These are phyloP conservation scores for Trichophyton mentagrophytes DNA, from an alignment of 2,329 filamentous ascomycete genomes.

Conservation along the genomic window DNA sequence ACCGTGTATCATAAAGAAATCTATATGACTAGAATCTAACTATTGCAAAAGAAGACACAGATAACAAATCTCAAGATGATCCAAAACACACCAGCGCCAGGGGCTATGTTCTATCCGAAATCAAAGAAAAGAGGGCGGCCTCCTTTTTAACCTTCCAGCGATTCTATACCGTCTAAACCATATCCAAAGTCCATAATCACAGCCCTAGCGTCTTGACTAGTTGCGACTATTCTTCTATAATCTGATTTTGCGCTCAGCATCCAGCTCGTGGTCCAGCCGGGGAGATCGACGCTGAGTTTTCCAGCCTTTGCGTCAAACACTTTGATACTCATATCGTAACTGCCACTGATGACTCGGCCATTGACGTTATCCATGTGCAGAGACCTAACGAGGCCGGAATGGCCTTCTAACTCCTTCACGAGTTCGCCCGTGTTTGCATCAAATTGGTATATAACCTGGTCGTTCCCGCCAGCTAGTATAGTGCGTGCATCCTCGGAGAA, in stretches of 20 bases:
- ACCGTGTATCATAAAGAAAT: neutral
- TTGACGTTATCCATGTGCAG: slow-evolving; percentile 82
- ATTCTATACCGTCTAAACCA: slow-evolving; percentile 35
- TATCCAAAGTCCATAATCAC: slow-evolving; percentile 86
- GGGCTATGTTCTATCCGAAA: neutral
- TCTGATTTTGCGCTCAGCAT: slow-evolving; percentile 92
- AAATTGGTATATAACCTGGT: slow-evolving; percentile 91
- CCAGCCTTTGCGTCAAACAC: slow-evolving; percentile 82
- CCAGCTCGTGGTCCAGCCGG: slow-evolving; percentile 95
- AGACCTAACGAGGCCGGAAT: slow-evolving; percentile 74
- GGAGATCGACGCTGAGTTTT: slow-evolving; percentile 65
- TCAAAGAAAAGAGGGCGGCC: neutral
- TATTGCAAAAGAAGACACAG: neutral
- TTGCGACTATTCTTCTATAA: slow-evolving; percentile 86
- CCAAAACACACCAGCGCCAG: neutral
- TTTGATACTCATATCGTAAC: slow-evolving; percentile 91
- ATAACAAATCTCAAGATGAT: neutral
- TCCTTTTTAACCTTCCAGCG: slow-evolving; percentile 33
- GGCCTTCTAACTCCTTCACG: slow-evolving; percentile 66
- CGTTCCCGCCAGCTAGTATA: slow-evolving; percentile 87
- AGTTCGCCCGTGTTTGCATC: slow-evolving; percentile 82
- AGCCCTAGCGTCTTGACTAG: slow-evolving; percentile 85
- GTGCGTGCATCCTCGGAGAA: slow-evolving; percentile 91
- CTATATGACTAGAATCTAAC: neutral
- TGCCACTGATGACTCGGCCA: slow-evolving; percentile 75